Evolutionary conservation across 2,329 filamentous ascomycete genomes (phyloP), one percentile per base, ranked within the genome.

Genomic region (Alternaria sp.): DNA sequence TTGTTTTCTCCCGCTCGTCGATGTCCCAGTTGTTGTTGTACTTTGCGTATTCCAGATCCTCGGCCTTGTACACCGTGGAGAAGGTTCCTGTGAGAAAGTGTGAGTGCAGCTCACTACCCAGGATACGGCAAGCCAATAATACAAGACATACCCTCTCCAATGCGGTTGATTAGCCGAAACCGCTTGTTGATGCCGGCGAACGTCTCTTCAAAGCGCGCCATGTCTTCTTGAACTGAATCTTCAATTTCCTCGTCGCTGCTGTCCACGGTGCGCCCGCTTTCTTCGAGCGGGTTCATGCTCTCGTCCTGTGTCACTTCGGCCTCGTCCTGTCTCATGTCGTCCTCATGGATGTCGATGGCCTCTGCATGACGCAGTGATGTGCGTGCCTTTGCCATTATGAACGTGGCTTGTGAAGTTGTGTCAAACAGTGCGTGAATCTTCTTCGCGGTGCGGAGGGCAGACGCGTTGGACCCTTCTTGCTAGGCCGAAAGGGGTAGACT

Each of bases 31-130:
- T 86, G 74, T 97, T 97, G 63, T 90, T 82, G 78, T 92, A 96
- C 58, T 85, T 82, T 64, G 95, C 86, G 76, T 97, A 97, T 55
- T 90, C 84, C 26, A 98, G 80, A 75, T 99, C 95, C 78, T 98
- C 93, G 21, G 96, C 95, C 78, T 99, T 99, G 84, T 99, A 99
- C 11, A 99, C 95, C 2, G 95, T 98, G 0, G 95, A 98, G 76
- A 99, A 99, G 1, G 95, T 99, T 57, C 95, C 93, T 97, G 59
- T 60, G 39, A 41, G 45, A 54, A 61, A 56, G 53, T 54, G 68
- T 75, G 33, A 76, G 72, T 65, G 60, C 46, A 62, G 39, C 57
- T 54, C 54, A 58, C 60, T 56, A 65, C 63, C 61, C 57, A 74
- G 72, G 69, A 74, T 66, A 54, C 48, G 49, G 51, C 62, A 66